Percentiles rank a stretch among this genome's conserved stretches.
Conservation (phyloP, 164 flowering plant genomes). For the Piper longum region DNA sequence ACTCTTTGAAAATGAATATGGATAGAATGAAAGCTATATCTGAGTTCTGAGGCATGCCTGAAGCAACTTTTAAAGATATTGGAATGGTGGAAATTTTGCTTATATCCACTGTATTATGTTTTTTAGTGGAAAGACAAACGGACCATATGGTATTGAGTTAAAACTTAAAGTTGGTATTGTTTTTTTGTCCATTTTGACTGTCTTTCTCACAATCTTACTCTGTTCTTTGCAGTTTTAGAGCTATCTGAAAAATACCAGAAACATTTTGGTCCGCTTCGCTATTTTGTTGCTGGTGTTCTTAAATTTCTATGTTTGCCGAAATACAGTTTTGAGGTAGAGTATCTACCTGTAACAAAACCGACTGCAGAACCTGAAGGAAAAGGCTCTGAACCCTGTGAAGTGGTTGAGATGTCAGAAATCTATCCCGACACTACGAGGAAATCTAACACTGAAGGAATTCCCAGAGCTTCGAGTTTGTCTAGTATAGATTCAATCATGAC, state of each 20-base stretch:
- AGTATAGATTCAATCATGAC: conserved; percentile 97
- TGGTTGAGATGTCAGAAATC: conserved; percentile 64
- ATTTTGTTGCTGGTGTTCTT: conserved; percentile 4
- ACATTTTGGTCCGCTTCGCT: conserved; percentile 3
- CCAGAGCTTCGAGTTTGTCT: conserved; percentile 93
- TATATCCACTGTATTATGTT: too few relatives aligned
- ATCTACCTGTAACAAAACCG: conserved; percentile 1
- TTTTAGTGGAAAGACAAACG: too few relatives aligned
- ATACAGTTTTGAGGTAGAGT: conserved; percentile 5
- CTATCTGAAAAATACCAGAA: conserved; percentile 49
- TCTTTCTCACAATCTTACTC: not conserved
- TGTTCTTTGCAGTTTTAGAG: conserved; percentile 7
- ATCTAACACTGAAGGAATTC: conserved; percentile 65
- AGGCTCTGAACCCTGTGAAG: conserved; percentile 27
- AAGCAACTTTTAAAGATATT: too few relatives aligned
- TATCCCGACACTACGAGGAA: conserved; percentile 77
- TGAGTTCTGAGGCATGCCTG: too few relatives aligned
- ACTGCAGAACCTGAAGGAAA: not conserved
- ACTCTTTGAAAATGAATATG: too few relatives aligned
- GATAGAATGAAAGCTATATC: too few relatives aligned
- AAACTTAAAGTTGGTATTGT: not conserved
- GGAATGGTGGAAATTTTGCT: too few relatives aligned
- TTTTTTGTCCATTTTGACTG: not conserved
- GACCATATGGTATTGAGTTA: too few relatives aligned
- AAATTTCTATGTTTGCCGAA: conserved; percentile 4